Evolutionary conservation across 2,329 filamentous ascomycete genomes (phyloP), one percentile per base, ranked within the genome.

Genomic region (Penicillium sp.): DNA sequence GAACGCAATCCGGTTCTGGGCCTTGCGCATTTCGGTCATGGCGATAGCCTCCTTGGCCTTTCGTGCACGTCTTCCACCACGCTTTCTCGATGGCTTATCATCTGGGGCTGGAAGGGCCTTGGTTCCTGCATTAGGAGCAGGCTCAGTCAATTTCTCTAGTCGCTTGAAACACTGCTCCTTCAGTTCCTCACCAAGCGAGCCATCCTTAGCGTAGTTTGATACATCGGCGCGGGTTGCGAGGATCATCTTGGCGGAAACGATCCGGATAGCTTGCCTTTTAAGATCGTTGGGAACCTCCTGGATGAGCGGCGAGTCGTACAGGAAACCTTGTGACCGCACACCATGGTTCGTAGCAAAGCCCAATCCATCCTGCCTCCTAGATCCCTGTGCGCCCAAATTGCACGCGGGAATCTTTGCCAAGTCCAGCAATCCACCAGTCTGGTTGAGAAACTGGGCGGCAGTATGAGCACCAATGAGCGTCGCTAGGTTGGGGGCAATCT

Each of bases 41-140:
- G 94, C 93, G 6, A 90, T 90, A 4, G 93, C 92, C 74, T 96
- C 94, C 82, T 99, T 99, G 57, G 93, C 93, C 74, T 96, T 96
- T 54, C 94, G 82, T 12, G 92, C 94, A 62, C 92, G 83, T 53
- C 93, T 82, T 49, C 94, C 94, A 73, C 94, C 94, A 61, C 94
- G 89, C 74, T 99, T 99, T 31, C 92, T 83, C 0, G 90, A 87
- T 1, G 92, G 94, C 73, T 97, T 99, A 75, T 99, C 94, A 69
- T 97, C 94, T 0, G 94, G 94, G 0, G 90, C 90, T 1, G 93
- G 93, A 0, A 97, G 83, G 1, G 94, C 94, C 58, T 91, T 87
- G 15, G 86, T 83, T 3, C 92, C 92, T 69, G 94, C 92, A 77
- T 96, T 97, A 4, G 91, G 88, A 2, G 94, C 88, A 14, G 93